These are phyloP conservation scores for Magnolia kwangsiensis DNA, from an alignment of 164 flowering plant genomes.

Conservation along the genomic window DNA sequence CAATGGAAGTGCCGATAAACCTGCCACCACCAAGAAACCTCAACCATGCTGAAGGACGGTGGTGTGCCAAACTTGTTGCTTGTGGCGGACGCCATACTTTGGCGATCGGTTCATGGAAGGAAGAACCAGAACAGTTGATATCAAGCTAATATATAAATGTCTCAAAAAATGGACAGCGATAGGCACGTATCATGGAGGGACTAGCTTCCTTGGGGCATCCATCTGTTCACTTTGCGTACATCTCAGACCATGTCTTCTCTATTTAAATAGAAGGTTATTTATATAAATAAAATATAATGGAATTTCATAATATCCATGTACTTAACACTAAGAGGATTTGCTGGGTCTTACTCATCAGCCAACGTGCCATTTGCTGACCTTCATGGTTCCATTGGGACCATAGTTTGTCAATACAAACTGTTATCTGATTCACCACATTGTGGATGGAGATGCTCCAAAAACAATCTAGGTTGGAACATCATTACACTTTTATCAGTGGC, in stretches of 20 bases:
- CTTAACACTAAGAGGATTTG: no score
- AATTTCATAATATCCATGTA: neutral
- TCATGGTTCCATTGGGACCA: no score
- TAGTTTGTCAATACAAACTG: no score
- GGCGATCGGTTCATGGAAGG: constrained; percentile 64
- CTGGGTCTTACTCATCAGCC: no score
- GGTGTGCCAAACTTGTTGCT: constrained; percentile 86
- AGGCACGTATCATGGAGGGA: neutral
- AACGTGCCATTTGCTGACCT: no score
- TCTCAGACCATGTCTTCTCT: neutral
- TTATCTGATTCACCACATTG: no score
- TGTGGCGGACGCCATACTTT: constrained; percentile 99
- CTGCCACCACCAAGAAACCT: constrained; percentile 46
- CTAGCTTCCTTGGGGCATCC: neutral
- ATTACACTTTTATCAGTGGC: no score
- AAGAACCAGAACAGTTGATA: constrained; percentile 10
- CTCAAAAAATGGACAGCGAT: neutral
- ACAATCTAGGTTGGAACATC: no score
- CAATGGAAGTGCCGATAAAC: constrained; percentile 82
- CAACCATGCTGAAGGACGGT: constrained; percentile 37
- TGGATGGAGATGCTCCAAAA: no score
- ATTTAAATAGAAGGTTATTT: neutral
- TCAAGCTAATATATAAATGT: neutral
- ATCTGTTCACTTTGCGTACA: neutral
- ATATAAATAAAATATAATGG: neutral